Evolutionary conservation across 148 eudicot genomes (phyloP), one percentile per base, ranked within the genome.

Genomic region (Talinum fruticosum): DNA sequence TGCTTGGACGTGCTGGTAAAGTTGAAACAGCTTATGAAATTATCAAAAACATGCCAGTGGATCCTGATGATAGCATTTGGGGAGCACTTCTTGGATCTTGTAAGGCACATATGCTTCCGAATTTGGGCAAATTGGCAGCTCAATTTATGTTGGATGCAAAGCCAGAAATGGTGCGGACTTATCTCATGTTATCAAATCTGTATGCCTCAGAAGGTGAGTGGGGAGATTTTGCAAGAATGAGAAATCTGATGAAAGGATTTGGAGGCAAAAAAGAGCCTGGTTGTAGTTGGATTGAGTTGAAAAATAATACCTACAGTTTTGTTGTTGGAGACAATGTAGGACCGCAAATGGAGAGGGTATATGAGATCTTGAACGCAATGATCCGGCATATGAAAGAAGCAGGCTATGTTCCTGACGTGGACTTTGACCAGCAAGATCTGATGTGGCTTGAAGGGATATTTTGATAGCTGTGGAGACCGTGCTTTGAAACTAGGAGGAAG

Each of bases 21-120:
- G 83, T 95, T 18, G 86, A 85, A 83, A 93, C 91, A 82, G 98
- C 98, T 66, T 91, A 90, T 80, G 85, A 91, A 71, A 76, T 92
- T 82, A 95, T 95, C 51, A 87, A 88, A 78, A 81, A 83, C 72
- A 92, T 94, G 96, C 96, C 94, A 34, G 89, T 87, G 83, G 85
- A 84, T 73, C 96, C 98, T 12, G 88, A 85, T 84, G 96, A 95
- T 77, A 86, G 90, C 62, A 93, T 95, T 68, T 92, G 97, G 98
- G 96, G 92, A 44, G 94, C 94, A 37, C 89, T 92, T 84, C 84
- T 94, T 66, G 98, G 96, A 66, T 91, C 98, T 36, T 92, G 96
- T 74, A 92, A 87, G 76, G 93, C 93, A 73, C 92, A 94, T 83
- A 85, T 85, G 80, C 72, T 83, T 82, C 89, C 89, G 21, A 81